Percentiles rank a stretch among this genome's conserved stretches.
phyloP scores from a whole-genome alignment of 129 eudicot species.

The Escallonia herrerae region DNA sequence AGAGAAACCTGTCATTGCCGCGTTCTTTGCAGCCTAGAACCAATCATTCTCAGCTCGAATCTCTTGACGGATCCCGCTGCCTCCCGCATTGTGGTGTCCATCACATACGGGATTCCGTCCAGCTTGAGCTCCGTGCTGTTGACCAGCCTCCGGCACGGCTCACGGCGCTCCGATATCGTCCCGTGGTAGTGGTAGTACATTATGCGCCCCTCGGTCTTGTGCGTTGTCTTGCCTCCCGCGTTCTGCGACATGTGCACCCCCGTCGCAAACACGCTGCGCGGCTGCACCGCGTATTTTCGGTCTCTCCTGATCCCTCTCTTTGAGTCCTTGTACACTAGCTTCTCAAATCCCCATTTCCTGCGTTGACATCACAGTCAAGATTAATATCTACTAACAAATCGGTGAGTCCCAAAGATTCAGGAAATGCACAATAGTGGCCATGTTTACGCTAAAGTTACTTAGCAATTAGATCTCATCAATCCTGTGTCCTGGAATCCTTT shows the following conservation, averaged over 20 bases:
- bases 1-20: slow-evolving; percentile 29
- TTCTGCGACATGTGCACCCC: slow-evolving; percentile 91
- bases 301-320: slow-evolving; percentile 59
- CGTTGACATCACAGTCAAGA: background rate
- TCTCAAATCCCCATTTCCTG: slow-evolving; percentile 95
- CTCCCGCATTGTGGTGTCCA: slow-evolving; percentile 49
- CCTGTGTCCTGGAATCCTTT: no score
- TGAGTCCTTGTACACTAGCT: slow-evolving; percentile 53
- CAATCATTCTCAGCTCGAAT: slow-evolving; percentile 49
- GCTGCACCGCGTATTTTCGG: slow-evolving; percentile 76
- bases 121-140: slow-evolving; percentile 25
- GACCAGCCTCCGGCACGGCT: slow-evolving; percentile 64
- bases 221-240: slow-evolving; percentile 50
- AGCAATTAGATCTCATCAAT: no score
- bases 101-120: slow-evolving; percentile 31
- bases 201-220: slow-evolving; percentile 54
- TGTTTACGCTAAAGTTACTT: no score
- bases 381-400: no score
- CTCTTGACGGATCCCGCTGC: slow-evolving; percentile 42
- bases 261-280: slow-evolving; percentile 60
- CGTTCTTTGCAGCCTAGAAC: slow-evolving; percentile 30
- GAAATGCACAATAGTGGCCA: no score
- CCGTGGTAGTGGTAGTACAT: slow-evolving; percentile 85
- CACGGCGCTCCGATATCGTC: slow-evolving; percentile 54
- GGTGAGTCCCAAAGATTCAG: no score